A percentile compares a stretch with the other conserved stretches of the same genome.
Evolutionary conservation across 129 eudicot species (phyloP).

Genomic region (Mikania micrantha): DNA sequence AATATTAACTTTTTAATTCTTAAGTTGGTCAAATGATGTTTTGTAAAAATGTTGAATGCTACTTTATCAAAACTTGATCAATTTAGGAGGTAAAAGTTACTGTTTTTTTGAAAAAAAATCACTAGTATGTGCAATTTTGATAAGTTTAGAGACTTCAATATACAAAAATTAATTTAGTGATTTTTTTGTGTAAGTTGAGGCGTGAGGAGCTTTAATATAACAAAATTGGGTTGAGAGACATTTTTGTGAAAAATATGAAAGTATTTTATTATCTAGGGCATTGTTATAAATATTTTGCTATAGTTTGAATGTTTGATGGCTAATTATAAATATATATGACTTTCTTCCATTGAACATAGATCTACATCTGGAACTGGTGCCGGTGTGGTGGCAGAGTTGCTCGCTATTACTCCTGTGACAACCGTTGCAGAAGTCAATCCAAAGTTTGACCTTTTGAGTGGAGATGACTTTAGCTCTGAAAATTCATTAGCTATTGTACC

Average conservation of each 20-base stretch:
- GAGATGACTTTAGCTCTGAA: constrained; percentile 65
- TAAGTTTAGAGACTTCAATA: not conserved
- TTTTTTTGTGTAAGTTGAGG: not conserved
- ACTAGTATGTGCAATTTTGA: not conserved
- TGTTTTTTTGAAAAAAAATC: not conserved
- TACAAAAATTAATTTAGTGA: not conserved
- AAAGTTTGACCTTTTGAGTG: constrained; percentile 79
- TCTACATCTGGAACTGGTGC: constrained; percentile 34
- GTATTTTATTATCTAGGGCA: not conserved
- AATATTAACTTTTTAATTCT: no score
- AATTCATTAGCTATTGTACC: constrained; percentile 72
- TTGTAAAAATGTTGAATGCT: no score
- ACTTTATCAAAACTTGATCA: no score
- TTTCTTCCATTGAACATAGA: constrained; percentile 27
- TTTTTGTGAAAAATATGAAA: not conserved
- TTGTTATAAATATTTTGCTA: not conserved
- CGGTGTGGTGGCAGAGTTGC: constrained; percentile 34
- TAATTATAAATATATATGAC: not conserved
- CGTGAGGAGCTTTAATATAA: not conserved
- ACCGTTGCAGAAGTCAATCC: constrained; percentile 35
- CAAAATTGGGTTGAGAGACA: not conserved
- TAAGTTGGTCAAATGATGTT: no score
- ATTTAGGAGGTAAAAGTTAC: not conserved
- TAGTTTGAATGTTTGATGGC: constrained; percentile 6
- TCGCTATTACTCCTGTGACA: constrained; percentile 43